Evolutionary conservation across 2,329 filamentous ascomycete genomes (phyloP).

Genomic region (Aspergillus jensenii): DNA sequence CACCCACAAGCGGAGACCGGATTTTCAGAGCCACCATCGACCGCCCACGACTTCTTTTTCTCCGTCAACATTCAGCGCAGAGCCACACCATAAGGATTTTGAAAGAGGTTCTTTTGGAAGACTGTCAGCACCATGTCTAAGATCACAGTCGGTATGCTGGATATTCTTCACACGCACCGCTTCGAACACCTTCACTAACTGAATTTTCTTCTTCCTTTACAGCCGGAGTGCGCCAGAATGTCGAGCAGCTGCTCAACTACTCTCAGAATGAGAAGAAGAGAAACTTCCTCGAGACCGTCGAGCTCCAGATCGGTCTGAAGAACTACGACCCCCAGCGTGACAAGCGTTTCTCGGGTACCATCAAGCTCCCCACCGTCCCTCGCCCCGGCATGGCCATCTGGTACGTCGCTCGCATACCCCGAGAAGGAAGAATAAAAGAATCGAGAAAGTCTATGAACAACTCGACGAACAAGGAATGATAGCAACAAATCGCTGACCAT

Average conservation of each 20-base stretch:
- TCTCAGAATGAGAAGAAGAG: conserved; percentile 94
- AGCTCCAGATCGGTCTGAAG: conserved; percentile 86
- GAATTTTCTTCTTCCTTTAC: conserved; percentile 15
- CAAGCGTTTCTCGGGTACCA: conserved; percentile 99
- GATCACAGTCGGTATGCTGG: conserved; percentile 56
- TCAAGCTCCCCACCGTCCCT: conserved; percentile 89
- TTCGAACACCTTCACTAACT: background rate
- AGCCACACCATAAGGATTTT: conserved; percentile 72
- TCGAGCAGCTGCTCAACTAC: conserved; percentile 92
- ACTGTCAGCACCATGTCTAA: conserved; percentile 66
- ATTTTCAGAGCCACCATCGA: conserved; percentile 27
- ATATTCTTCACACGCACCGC: background rate
- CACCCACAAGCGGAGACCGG: conserved; percentile 43
- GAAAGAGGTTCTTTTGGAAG: conserved; percentile 71
- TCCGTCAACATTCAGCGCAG: conserved; percentile 44
- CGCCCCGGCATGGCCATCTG: conserved; percentile 89
- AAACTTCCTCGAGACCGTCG: conserved; percentile 93
- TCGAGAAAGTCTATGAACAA: background rate
- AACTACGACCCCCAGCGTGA: conserved; percentile 99
- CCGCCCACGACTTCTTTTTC: conserved; percentile 21
- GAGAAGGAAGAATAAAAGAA: background rate
- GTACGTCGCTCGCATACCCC: conserved; percentile 42
- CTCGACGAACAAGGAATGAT: background rate
- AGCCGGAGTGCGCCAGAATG: conserved; percentile 95
- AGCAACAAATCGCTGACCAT: conserved; percentile 16